Conservation (phyloP, 495 filamentous ascomycete species). For the Aspergillus bertholletiae region DNA sequence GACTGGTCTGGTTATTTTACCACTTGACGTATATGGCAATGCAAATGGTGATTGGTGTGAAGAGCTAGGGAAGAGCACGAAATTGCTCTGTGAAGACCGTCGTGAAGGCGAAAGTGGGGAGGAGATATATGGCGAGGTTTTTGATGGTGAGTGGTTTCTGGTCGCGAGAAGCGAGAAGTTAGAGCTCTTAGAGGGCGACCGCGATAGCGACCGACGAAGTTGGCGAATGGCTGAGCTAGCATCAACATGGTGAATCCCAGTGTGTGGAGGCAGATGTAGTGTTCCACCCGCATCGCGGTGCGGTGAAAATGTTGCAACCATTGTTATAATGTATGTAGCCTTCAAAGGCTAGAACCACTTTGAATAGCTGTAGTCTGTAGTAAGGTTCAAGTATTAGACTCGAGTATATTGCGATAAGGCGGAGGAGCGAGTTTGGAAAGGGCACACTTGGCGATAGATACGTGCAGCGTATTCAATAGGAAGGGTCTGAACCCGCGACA, state of each 20-base stretch:
- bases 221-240: constrained; percentile 71
- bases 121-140: constrained; percentile 41
- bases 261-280: constrained; percentile 78
- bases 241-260: constrained; percentile 75
- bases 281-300: constrained; percentile 68
- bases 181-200: constrained; percentile 77
- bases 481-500: constrained; percentile 4
- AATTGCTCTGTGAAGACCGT: constrained; percentile 40
- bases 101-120: constrained; percentile 51
- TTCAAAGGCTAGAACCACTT: not conserved
- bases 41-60: constrained; percentile 49
- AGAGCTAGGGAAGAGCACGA: constrained; percentile 45
- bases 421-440: not conserved
- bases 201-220: constrained; percentile 76
- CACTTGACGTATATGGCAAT: constrained; percentile 50
- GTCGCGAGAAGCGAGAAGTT: constrained; percentile 61
- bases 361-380: not conserved
- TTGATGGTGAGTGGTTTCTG: constrained; percentile 53
- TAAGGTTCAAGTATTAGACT: constrained; percentile 1
- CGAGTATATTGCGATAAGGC: not conserved
- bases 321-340: constrained; percentile 17
- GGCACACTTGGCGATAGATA: not conserved
- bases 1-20: constrained; percentile 43
- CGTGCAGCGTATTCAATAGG: not conserved
- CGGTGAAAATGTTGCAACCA: constrained; percentile 53